These are phyloP conservation scores for Vigna nakashimae DNA, from an alignment of 306 rosid genomes.

Conservation along the genomic window DNA sequence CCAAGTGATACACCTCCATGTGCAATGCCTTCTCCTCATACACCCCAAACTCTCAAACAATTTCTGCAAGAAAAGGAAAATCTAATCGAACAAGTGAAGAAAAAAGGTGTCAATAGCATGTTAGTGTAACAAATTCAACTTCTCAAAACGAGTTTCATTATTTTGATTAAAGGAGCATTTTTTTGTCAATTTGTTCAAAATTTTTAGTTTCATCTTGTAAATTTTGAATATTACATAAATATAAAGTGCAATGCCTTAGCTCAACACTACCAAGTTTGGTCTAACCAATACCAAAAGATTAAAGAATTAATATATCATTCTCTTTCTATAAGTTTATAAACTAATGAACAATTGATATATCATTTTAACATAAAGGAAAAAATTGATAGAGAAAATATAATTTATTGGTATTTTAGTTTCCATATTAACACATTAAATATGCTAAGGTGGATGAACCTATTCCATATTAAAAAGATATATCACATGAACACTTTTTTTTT, in stretches of 20 bases:
- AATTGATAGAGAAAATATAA: neutral
- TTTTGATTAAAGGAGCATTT: neutral
- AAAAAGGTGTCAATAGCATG: neutral
- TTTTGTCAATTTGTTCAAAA: neutral
- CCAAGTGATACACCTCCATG: slow-evolving; percentile 56
- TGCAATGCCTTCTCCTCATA: slow-evolving; percentile 52
- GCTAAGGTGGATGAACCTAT: too few relatives aligned
- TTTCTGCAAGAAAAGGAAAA: slow-evolving; percentile 24
- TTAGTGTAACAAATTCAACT: neutral
- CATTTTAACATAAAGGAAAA: neutral
- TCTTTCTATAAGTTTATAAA: too few relatives aligned
- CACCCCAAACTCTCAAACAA: slow-evolving; percentile 31
- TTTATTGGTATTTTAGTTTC: neutral
- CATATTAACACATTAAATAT: too few relatives aligned
- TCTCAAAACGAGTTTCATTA: neutral
- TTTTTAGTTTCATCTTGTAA: neutral
- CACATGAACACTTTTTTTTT: too few relatives aligned
- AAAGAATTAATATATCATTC: neutral
- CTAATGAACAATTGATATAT: too few relatives aligned
- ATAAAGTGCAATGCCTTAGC: neutral
- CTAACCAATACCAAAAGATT: neutral
- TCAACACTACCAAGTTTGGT: neutral
- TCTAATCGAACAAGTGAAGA: slow-evolving; percentile 30
- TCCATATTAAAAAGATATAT: too few relatives aligned
- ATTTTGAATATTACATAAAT: neutral